These are phyloP conservation scores for Ligustrum vulgare DNA, from an alignment of 257 asterid genomes.

Conservation along the genomic window DNA sequence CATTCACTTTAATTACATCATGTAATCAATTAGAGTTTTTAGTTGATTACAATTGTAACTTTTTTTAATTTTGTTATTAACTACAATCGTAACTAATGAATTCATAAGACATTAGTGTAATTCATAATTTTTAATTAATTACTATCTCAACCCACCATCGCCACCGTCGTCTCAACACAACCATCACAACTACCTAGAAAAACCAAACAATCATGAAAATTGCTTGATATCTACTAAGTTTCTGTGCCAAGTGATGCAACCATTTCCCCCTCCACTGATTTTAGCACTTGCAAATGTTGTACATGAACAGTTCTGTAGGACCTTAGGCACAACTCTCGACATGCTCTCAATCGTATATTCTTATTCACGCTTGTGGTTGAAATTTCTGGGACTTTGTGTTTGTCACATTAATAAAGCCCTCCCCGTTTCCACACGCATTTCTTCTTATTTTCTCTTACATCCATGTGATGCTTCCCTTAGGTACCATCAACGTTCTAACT, in stretches of 20 bases:
- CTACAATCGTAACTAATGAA: no score
- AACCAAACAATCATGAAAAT: no score
- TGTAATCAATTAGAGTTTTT: no score
- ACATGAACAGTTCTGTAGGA: constrained; percentile 44
- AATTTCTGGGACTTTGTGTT: constrained; percentile 26
- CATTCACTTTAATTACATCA: no score
- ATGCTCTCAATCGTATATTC: constrained; percentile 25
- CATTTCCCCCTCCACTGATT: constrained; percentile 31
- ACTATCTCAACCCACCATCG: no score
- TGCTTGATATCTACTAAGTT: constrained; percentile 35
- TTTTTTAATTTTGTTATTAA: no score
- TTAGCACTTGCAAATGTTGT: constrained; percentile 36
- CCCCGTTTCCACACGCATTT: constrained; percentile 27
- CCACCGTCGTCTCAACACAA: no score
- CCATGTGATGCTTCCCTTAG: constrained; percentile 38
- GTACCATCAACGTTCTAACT: constrained; percentile 34
- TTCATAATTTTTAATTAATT: no score
- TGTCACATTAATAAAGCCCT: constrained; percentile 28
- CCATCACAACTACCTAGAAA: no score
- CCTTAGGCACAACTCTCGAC: constrained; percentile 27
- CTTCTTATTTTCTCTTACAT: constrained; percentile 30
- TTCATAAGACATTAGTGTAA: no score
- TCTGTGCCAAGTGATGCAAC: constrained; percentile 45
- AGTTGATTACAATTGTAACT: no score
- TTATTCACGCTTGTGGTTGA: constrained; percentile 25